Base-by-base conservation (phyloP, 1,284 basidiomycete genomes). In the Neotropicomus parvogracilis region DNA sequence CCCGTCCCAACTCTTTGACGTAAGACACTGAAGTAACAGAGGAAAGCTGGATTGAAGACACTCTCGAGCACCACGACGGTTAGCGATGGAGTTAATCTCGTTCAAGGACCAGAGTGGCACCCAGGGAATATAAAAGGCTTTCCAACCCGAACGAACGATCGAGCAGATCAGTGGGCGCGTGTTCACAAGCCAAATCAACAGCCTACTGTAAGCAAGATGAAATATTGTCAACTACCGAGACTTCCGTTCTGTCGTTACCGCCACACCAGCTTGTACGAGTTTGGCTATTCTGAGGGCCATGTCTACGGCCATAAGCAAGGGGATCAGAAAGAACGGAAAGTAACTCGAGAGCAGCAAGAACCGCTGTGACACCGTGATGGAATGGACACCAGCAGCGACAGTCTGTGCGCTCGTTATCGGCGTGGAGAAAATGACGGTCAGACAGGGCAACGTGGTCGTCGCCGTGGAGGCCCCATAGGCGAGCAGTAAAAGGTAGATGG, bases 391-490 rank as follows among this genome's bases (percentile, higher is more conserved):
- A 4, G 65, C 52, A 9, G 60, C 65, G 12, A 73, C 47, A 0
- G 73, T 70, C 16, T 60, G 55, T 2, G 58, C 42, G 21, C 64
- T 60, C 3, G 70, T 67, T 16, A 63, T 55, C 0, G 77, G 76
- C 3, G 73, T 73, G 10, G 70, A 61, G 20, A 89, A 60, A 34
- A 92, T 64, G 21, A 79, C 72, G 3, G 75, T 66, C 41, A 93
- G 64, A 57, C 85, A 89, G 0, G 91, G 80, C 14, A 90, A 65
- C 2, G 85, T 83, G 0, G 89, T 91, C 0, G 88, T 92, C 0
- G 80, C 74, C 0, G 88, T 85, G 0, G 86, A 88, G 0, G 88
- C 85, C 21, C 77, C 88, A 63, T 93, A 94, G 27, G 83, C 64
- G 6, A 88, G 70, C 5, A 94, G 69, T 16, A 81, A 70, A 10